Percentiles rank a stretch among this genome's conserved stretches.
Conservation (phyloP, 371 early-diverging fungal genomes). For the Rhizopus stolonifer region DNA sequence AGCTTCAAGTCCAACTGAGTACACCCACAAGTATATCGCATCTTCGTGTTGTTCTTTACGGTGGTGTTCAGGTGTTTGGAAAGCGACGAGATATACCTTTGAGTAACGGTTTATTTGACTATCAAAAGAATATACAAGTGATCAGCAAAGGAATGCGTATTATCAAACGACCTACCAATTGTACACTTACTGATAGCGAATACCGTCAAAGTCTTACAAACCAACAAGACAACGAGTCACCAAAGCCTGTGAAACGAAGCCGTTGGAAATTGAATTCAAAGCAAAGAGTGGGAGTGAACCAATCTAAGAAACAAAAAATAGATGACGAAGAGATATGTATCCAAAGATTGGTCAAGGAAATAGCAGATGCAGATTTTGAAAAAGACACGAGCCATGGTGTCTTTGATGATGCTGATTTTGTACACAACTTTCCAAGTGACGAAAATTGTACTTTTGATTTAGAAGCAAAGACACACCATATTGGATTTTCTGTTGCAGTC, state of each 20-base stretch:
- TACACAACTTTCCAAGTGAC: background rate
- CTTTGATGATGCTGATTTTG: background rate
- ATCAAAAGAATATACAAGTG: constrained; percentile 10
- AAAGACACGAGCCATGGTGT: background rate
- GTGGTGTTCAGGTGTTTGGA: constrained; percentile 17
- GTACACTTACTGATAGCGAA: too few relatives aligned
- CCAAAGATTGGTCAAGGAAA: constrained; percentile 6
- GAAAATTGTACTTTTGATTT: constrained; percentile 2
- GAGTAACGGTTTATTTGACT: constrained; percentile 13
- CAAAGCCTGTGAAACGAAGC: too few relatives aligned
- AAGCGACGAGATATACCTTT: constrained; percentile 5
- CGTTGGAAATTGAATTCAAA: too few relatives aligned
- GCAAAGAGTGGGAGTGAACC: background rate
- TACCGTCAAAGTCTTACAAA: background rate
- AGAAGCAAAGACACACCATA: background rate
- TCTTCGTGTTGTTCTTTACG: constrained; percentile 11
- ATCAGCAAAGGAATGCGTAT: constrained; percentile 14
- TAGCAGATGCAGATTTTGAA: background rate
- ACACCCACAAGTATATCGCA: constrained; percentile 7
- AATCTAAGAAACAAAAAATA: background rate
- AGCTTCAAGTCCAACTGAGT: constrained; percentile 4
- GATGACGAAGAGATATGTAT: constrained; percentile 6
- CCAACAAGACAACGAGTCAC: background rate
- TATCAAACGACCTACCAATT: background rate
- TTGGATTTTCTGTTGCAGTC: constrained; percentile 12